phyloP scores from a whole-genome alignment of 371 early-diverging fungal species.

The Batrachochytrium dendrobatidis region DNA sequence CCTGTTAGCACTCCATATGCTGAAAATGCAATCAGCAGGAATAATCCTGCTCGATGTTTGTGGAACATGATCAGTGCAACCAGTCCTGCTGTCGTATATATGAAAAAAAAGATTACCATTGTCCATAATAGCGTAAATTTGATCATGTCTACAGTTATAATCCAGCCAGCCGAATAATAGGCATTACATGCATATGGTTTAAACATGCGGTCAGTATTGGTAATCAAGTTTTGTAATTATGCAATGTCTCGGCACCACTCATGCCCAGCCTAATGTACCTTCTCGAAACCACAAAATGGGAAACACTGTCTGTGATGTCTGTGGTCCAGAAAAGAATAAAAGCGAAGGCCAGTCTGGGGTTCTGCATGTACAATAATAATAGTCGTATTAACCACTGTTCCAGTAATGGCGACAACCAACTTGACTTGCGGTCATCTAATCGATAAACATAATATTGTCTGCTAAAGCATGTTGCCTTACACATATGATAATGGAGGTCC shows the following conservation, averaged over 20 bases:
- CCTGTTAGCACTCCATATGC: not conserved
- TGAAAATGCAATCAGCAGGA: slow-evolving; percentile 5
- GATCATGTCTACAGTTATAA: not conserved
- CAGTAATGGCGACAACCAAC: too few relatives aligned
- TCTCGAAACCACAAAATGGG: slow-evolving; percentile 2
- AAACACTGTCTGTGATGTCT: too few relatives aligned
- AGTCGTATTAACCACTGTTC: too few relatives aligned
- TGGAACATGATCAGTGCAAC: slow-evolving; percentile 2
- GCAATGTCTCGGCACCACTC: too few relatives aligned
- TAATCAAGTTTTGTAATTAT: not conserved
- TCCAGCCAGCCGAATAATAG: not conserved
- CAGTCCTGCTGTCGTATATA: slow-evolving; percentile 1
- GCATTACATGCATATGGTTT: not conserved
- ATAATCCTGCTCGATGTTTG: not conserved
- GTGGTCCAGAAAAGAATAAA: not conserved
- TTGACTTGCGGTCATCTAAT: too few relatives aligned
- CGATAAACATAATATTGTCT: too few relatives aligned
- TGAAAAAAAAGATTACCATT: not conserved
- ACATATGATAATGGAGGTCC: too few relatives aligned
- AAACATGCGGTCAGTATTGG: not conserved
- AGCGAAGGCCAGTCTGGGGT: slow-evolving; percentile 3
- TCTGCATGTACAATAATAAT: too few relatives aligned
- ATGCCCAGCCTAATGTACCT: not conserved
- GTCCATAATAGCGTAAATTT: slow-evolving; percentile 2
- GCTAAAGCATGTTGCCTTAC: too few relatives aligned